Base-by-base conservation (phyloP, 176 grass and related monocot genomes). In the Poa annua region DNA sequence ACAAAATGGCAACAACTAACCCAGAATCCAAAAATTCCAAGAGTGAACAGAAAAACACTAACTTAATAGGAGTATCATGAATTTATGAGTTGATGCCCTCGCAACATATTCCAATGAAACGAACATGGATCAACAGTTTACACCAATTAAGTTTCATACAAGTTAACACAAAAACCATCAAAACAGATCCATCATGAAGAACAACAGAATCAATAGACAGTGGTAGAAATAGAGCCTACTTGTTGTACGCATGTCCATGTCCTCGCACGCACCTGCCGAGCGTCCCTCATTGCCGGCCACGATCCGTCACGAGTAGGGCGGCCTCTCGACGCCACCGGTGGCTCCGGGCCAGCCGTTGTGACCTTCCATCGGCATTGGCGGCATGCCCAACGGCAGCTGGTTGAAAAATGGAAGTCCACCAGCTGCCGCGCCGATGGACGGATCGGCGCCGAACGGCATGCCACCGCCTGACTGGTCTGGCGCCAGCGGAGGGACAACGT, bases 351-450 rank as follows among this genome's bases (percentile, higher is more conserved):
- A 92, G 63, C 84, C 86, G 76, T 47, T 67, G 22, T 92, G 92
- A 5, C 92, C 90, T 14, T 92, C 92, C 33, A 88, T 59, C 65
- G 90, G 92, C 90, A 97, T 88, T 89, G 91, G 90, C 24, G 78
- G 92, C 90, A 97, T 89, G 83, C 88, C 90, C 49, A 94, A 26
- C 24, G 92, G 95, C 86, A 92, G 76, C 14, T 64, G 61, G 87
- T 92, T 97, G 74, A 94, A 97, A 92, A 97, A 94, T 26, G 84
- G 95, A 19, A 91, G 82, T 8, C 89, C 90, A 8, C 69, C 86
- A 12, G 75, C 68, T 2, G 81, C 84, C 11, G 21, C 32, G 9
- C 51, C 79, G 19, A 78, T 74, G 0, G 88, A 47, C 1, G 80
- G 86, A 15, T 82, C 90, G 14, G 24, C 62, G 1, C 71, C 64